Evolutionary conservation across 2,329 filamentous ascomycete genomes (phyloP).

Genomic region (Xylariaceae sp.): DNA sequence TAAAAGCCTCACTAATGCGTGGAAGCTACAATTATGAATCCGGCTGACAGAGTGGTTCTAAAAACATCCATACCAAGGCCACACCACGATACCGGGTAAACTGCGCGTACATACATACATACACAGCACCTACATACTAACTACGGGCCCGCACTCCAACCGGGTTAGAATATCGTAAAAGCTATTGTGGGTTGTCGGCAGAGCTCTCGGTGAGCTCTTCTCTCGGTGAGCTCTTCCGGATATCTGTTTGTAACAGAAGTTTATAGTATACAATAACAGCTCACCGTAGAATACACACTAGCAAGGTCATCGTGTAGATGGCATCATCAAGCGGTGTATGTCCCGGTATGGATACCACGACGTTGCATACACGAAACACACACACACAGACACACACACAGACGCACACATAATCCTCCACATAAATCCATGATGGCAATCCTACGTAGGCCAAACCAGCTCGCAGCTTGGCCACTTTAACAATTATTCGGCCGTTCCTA

Average conservation of each 20-base stretch:
- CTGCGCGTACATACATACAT: too few species aligned
- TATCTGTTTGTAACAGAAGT: constrained; percentile 11
- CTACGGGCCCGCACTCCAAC: neutral
- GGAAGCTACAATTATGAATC: neutral
- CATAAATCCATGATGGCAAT: neutral
- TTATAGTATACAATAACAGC: constrained; percentile 9
- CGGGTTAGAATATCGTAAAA: neutral
- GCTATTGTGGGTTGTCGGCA: neutral
- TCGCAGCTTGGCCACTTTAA: neutral
- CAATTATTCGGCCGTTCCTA: neutral
- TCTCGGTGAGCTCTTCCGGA: constrained; percentile 9
- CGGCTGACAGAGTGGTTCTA: neutral
- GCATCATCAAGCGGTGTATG: neutral
- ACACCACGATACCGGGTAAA: constrained; percentile 12
- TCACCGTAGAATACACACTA: constrained; percentile 1
- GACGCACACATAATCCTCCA: neutral
- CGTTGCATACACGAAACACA: neutral
- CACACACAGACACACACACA: neutral
- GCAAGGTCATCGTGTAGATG: constrained; percentile 2
- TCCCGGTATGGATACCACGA: neutral
- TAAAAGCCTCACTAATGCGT: neutral
- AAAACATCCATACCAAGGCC: neutral
- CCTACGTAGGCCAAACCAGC: neutral
- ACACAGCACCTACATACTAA: too few species aligned
- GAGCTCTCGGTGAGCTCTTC: constrained; percentile 6